These are phyloP conservation scores for Ehretia macrophylla DNA, from an alignment of 257 asterid genomes.

Conservation along the genomic window DNA sequence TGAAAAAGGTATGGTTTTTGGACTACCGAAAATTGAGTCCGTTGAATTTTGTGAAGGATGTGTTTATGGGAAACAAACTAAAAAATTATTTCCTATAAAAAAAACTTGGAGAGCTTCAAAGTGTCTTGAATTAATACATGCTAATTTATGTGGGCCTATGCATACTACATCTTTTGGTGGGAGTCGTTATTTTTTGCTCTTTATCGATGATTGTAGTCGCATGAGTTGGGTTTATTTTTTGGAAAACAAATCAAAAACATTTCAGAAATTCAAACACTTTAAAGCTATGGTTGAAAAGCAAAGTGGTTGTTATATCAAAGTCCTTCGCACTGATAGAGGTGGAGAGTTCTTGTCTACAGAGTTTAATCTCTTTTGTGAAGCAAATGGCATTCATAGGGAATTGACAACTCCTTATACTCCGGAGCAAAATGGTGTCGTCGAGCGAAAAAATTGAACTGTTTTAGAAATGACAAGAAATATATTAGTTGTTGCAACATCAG, in stretches of 20 bases:
- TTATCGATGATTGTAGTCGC: constrained; percentile 7
- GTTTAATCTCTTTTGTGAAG: constrained; percentile 1
- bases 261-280: constrained; percentile 3
- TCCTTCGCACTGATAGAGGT: background rate
- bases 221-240: constrained; percentile 17
- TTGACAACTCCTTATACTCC: background rate
- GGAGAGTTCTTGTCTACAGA: background rate
- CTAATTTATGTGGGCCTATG: constrained; percentile 1
- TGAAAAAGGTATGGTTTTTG: constrained; percentile 8
- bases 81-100: background rate
- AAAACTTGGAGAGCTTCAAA: background rate
- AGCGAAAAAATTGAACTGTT: background rate
- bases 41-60: constrained; percentile 1
- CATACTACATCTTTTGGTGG: background rate
- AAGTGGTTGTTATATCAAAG: background rate
- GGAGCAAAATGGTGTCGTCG: constrained; percentile 4
- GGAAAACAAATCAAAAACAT: background rate
- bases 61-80: constrained; percentile 1
- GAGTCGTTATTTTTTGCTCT: background rate
- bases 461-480: background rate
- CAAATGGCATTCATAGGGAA: constrained; percentile 4
- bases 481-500: background rate
- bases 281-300: background rate
- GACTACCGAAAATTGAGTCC: background rate
- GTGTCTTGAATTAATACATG: background rate